Conservation (phyloP, 106 monocot genomes). For the Posidonia australis region DNA sequence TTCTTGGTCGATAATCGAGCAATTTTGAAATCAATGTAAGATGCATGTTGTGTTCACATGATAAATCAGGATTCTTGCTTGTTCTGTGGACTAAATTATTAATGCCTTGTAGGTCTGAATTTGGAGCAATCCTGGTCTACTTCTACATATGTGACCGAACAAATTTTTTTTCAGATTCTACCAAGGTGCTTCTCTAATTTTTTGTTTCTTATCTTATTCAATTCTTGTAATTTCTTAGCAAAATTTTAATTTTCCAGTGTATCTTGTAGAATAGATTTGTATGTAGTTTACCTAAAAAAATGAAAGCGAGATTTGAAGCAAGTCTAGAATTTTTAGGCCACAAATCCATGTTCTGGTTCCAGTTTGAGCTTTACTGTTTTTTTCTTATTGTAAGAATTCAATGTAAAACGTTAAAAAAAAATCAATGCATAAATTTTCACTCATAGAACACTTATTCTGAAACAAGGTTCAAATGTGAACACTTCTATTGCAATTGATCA, state of each 20-base stretch:
- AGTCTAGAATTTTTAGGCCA: too few relatives aligned
- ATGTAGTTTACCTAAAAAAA: not conserved
- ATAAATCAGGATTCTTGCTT: not conserved
- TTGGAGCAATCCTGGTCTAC: constrained; percentile 55
- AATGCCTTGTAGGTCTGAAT: constrained; percentile 50
- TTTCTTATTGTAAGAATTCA: too few relatives aligned
- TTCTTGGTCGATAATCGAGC: constrained; percentile 72
- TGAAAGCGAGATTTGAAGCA: not conserved
- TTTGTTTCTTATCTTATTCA: not conserved
- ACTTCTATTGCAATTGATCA: too few relatives aligned
- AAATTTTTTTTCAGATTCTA: constrained; percentile 39
- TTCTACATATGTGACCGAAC: constrained; percentile 85
- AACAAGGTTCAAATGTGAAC: too few relatives aligned
- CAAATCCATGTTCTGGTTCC: too few relatives aligned
- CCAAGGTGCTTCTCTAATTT: constrained; percentile 29
- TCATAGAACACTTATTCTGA: too few relatives aligned
- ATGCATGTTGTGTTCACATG: not conserved
- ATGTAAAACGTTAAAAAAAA: too few relatives aligned
- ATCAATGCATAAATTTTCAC: too few relatives aligned
- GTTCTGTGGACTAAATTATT: not conserved
- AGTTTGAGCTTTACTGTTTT: too few relatives aligned
- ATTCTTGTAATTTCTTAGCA: not conserved
- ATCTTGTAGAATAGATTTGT: not conserved
- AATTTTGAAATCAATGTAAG: constrained; percentile 69
- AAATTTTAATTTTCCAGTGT: not conserved